Evolutionary conservation across 768 basidiomycete species (phyloP).

Genomic region (Tulasnella sp.): DNA sequence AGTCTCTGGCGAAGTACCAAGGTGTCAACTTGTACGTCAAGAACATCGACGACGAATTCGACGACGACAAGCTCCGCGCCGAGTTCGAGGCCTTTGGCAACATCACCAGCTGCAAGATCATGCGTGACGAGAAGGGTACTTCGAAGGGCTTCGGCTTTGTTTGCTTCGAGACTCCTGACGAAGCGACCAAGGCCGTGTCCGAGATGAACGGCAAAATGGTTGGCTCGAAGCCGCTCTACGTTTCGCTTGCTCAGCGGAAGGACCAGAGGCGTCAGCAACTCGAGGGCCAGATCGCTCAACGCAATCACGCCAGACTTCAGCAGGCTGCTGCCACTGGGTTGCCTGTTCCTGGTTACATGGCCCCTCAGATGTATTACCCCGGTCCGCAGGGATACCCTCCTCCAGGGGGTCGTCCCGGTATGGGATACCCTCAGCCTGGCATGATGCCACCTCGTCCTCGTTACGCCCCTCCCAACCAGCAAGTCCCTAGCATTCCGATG

Average conservation of each 20-base stretch:
- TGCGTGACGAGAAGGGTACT: slow-evolving; percentile 89
- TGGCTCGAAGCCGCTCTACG: slow-evolving; percentile 95
- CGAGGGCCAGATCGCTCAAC: slow-evolving; percentile 97
- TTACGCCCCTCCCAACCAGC: slow-evolving; percentile 58
- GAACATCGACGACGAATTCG: slow-evolving; percentile 96
- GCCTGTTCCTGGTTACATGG: slow-evolving; percentile 65
- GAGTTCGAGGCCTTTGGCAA: slow-evolving; percentile 97
- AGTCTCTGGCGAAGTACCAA: slow-evolving; percentile 96
- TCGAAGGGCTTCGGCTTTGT: slow-evolving; percentile 99
- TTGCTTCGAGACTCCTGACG: slow-evolving; percentile 96
- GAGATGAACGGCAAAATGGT: slow-evolving; percentile 99
- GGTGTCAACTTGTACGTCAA: slow-evolving; percentile 99
- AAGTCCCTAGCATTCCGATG: slow-evolving; percentile 58
- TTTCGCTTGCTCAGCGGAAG: slow-evolving; percentile 95
- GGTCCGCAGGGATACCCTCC: slow-evolving; percentile 61
- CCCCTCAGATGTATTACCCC: slow-evolving; percentile 71
- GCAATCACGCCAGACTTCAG: slow-evolving; percentile 93
- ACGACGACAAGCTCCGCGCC: slow-evolving; percentile 90
- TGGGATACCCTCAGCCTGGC: slow-evolving; percentile 66
- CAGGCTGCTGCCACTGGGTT: slow-evolving; percentile 85
- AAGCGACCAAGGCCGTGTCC: slow-evolving; percentile 97
- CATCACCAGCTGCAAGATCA: slow-evolving; percentile 98
- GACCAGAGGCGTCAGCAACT: slow-evolving; percentile 97
- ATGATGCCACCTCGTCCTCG: slow-evolving; percentile 75
- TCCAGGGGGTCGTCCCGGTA: slow-evolving; percentile 50